phyloP scores from a whole-genome alignment of 192 early-diverging fungal genomes.

The Phlyctochytrium planicorne region DNA sequence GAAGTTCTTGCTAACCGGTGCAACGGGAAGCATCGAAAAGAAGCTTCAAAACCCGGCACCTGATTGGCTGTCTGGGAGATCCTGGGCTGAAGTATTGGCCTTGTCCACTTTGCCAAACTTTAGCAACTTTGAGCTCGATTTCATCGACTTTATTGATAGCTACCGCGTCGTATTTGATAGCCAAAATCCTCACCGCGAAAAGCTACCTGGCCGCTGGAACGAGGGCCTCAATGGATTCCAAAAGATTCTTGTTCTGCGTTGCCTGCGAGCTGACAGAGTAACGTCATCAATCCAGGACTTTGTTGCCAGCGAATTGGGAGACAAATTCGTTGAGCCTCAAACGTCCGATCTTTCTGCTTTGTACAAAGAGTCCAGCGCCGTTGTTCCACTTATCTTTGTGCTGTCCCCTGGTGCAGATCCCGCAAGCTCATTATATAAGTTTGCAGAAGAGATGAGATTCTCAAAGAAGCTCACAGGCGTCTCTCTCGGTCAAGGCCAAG shows the following conservation, averaged over 20 bases:
- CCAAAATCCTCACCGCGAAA: conserved; percentile 47
- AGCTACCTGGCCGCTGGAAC: conserved; percentile 49
- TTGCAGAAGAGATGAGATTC: conserved; percentile 62
- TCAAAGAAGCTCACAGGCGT: conserved; percentile 55
- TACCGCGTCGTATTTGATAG: conserved; percentile 54
- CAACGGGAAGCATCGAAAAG: conserved; percentile 33
- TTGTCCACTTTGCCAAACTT: conserved; percentile 46
- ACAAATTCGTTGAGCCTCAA: conserved; percentile 58
- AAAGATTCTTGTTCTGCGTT: conserved; percentile 49
- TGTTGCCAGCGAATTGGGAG: conserved; percentile 49
- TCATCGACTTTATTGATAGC: conserved; percentile 37
- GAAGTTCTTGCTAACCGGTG: conserved; percentile 59
- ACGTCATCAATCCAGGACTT: conserved; percentile 58
- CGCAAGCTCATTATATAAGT: conserved; percentile 56
- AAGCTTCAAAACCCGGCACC: conserved; percentile 47
- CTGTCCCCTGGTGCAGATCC: conserved; percentile 60
- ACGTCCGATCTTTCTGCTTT: conserved; percentile 53
- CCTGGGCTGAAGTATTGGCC: conserved; percentile 51
- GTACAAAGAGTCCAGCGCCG: conserved; percentile 57
- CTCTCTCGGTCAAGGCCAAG: conserved; percentile 61
- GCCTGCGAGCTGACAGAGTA: conserved; percentile 52
- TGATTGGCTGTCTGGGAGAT: conserved; percentile 50
- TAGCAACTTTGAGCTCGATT: conserved; percentile 48
- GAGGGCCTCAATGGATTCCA: conserved; percentile 43
- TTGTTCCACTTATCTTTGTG: conserved; percentile 56